Conservation (phyloP, 345 rosid species). For the Gynandropsis gynandra region DNA sequence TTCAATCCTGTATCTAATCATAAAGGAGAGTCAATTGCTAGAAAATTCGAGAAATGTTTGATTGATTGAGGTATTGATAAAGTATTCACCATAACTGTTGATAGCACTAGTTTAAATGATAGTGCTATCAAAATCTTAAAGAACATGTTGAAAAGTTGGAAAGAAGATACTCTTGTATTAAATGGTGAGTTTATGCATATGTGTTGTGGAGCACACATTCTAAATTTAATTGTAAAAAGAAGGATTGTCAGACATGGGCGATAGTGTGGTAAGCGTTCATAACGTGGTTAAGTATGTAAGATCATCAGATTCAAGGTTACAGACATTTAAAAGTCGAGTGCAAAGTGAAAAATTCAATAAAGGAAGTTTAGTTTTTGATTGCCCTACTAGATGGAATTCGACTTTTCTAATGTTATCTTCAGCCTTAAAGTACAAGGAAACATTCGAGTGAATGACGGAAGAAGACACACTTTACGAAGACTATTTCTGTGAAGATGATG, state of each 20-base stretch:
- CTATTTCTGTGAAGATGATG: neutral
- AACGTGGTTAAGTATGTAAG: neutral
- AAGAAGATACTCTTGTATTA: neutral
- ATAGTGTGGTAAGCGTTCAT: neutral
- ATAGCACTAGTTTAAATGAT: neutral
- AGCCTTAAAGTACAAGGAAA: neutral
- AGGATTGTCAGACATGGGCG: neutral
- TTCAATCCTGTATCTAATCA: conserved; percentile 2
- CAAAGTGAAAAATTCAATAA: neutral
- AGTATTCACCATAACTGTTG: conserved; percentile 3
- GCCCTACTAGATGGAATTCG: neutral
- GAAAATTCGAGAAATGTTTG: neutral
- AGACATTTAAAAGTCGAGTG: neutral
- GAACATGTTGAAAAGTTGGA: neutral
- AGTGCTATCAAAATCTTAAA: neutral
- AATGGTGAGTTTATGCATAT: neutral
- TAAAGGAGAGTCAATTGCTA: conserved; percentile 3
- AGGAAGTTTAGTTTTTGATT: neutral
- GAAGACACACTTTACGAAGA: neutral
- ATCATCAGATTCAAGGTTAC: conserved; percentile 1
- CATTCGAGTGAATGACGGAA: neutral
- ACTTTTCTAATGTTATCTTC: neutral
- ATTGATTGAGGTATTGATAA: conserved; percentile 6
- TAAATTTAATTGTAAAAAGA: neutral
- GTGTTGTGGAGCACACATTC: neutral